Conservation (phyloP, 768 basidiomycete species). For the Rhodotorula babjevae region DNA sequence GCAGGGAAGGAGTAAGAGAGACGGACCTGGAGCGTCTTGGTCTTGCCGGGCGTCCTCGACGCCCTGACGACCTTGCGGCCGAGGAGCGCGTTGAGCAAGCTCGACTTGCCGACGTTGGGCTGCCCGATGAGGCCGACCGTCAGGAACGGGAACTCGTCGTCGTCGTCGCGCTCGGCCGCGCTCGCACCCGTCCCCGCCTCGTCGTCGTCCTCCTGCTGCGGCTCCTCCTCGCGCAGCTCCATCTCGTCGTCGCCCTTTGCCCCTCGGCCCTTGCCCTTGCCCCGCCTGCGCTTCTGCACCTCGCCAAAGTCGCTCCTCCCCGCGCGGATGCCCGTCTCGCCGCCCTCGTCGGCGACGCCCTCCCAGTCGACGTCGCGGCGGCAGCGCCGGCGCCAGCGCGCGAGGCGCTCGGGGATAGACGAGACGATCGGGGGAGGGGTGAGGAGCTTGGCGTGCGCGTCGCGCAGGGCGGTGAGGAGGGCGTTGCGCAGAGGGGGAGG, state of each 20-base stretch:
- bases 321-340: conserved; percentile 4
- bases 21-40: conserved; percentile 50
- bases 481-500: conserved; percentile 61
- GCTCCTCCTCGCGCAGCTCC: no score
- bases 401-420: conserved; percentile 53
- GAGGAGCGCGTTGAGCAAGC: conserved; percentile 84
- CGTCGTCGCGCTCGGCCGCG: background rate
- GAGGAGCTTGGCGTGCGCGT: conserved; percentile 63
- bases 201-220: background rate
- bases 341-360: conserved; percentile 43
- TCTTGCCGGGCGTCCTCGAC: conserved; percentile 77
- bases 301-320: background rate
- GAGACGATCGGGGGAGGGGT: conserved; percentile 61
- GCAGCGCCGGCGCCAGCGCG: conserved; percentile 64
- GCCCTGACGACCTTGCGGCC: conserved; percentile 71
- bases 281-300: background rate
- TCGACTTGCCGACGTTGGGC: conserved; percentile 94
- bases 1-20: background rate
- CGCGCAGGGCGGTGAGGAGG: conserved; percentile 62
- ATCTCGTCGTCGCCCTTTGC: no score
- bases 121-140: conserved; percentile 44
- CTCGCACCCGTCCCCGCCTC: background rate
- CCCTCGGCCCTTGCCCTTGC: background rate
- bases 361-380: conserved; percentile 71
- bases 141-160: conserved; percentile 39